Evolutionary conservation across 228 moss, liverwort and hornwort species (phyloP).

Genomic region (Sphagnum fallax): DNA sequence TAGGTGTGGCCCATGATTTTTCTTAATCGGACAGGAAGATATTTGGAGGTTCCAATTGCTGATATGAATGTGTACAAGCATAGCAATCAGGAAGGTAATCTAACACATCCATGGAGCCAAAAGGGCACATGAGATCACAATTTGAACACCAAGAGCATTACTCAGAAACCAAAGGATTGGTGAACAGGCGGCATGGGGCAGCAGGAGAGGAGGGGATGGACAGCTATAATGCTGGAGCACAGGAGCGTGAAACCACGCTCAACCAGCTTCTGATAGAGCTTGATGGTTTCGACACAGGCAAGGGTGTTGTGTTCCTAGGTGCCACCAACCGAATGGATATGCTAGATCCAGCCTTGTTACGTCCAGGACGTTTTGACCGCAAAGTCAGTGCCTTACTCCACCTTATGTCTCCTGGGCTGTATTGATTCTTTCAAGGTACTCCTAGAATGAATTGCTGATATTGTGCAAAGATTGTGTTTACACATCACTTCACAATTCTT

Average conservation of each 20-base stretch:
- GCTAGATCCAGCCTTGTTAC: constrained; percentile 91
- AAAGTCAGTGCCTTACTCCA: constrained; percentile 28
- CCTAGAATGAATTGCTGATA: not conserved
- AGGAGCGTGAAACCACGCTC: constrained; percentile 93
- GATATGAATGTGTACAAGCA: too few species aligned
- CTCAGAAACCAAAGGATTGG: not conserved
- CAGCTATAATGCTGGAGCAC: constrained; percentile 92
- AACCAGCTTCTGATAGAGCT: constrained; percentile 97
- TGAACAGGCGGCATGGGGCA: constrained; percentile 78
- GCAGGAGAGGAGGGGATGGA: constrained; percentile 96
- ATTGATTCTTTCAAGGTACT: not conserved
- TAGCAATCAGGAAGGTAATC: too few species aligned
- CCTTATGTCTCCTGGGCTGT: not conserved
- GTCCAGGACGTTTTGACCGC: constrained; percentile 94
- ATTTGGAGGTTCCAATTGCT: too few species aligned
- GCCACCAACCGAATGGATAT: constrained; percentile 99
- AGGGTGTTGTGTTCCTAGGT: constrained; percentile 94
- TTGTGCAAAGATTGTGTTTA: not conserved
- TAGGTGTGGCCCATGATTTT: not conserved
- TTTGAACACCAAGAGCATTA: too few species aligned
- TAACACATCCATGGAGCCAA: too few species aligned
- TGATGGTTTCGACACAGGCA: constrained; percentile 95
- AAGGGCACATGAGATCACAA: too few species aligned
- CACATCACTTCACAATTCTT: not conserved
- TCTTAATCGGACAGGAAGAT: not conserved